Percentiles rank a stretch among this genome's conserved stretches.
These are phyloP conservation scores for Lyophyllum atratum DNA, from an alignment of 768 basidiomycete genomes.

Conservation along the genomic window DNA sequence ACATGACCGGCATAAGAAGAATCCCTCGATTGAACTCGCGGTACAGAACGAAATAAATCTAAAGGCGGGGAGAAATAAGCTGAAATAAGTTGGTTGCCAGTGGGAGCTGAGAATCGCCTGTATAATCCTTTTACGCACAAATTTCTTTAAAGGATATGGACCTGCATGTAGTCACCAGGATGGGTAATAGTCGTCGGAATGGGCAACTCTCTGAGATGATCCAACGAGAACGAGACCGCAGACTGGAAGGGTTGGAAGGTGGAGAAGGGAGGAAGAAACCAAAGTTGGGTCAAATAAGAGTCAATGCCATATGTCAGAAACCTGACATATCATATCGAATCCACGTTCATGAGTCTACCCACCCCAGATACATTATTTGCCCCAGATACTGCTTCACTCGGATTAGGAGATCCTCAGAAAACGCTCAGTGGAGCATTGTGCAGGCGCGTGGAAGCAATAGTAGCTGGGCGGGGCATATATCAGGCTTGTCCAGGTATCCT, in stretches of 20 bases:
- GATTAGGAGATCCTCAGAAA: no score
- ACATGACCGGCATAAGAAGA: conserved; percentile 16
- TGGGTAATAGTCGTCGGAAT: neutral
- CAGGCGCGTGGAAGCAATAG: no score
- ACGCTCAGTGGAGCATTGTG: no score
- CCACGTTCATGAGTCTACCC: neutral
- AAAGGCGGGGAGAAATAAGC: neutral
- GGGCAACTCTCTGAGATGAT: no score
- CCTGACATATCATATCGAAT: neutral
- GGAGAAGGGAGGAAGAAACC: conserved; percentile 8
- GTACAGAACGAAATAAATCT: conserved; percentile 5
- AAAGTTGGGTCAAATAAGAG: conserved; percentile 3
- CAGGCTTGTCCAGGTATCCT: neutral
- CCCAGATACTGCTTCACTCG: no score
- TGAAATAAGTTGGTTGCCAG: no score
- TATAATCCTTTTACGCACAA: neutral
- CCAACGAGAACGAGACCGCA: no score
- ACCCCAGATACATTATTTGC: neutral
- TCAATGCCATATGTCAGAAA: conserved; percentile 12
- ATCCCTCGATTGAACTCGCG: neutral
- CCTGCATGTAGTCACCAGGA: conserved; percentile 13
- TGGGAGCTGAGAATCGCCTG: neutral
- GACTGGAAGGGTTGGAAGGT: neutral
- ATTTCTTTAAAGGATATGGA: neutral
- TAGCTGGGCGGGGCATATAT: neutral